A percentile compares a stretch with the other conserved stretches of the same genome.
Conservation (phyloP, 257 asterid species). For the Echites panduratus region DNA sequence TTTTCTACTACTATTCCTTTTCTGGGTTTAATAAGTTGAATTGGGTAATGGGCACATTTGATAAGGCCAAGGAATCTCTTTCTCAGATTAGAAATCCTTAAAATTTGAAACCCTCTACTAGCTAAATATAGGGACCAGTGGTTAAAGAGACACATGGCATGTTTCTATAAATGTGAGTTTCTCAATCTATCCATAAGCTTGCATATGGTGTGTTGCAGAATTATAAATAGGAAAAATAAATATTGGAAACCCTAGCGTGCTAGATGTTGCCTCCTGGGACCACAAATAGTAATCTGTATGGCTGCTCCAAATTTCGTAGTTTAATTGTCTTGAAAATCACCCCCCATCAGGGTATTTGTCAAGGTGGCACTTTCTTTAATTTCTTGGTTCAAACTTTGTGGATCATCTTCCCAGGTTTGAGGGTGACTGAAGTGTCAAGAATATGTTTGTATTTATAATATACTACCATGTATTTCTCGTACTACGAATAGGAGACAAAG, state of each 20-base stretch:
- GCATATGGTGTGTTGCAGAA: no score
- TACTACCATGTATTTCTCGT: no score
- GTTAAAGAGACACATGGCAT: not conserved
- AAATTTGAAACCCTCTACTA: not conserved
- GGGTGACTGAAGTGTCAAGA: not conserved
- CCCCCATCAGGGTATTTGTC: not conserved
- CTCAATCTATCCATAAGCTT: not conserved
- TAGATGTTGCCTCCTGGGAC: no score
- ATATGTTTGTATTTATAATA: not conserved
- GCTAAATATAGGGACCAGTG: not conserved
- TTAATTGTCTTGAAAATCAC: not conserved
- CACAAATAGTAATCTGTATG: conserved; percentile 10
- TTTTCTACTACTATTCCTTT: not conserved
- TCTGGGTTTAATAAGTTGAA: not conserved
- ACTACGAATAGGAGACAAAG: not conserved
- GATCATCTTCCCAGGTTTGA: conserved; percentile 5
- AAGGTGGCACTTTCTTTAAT: conserved; percentile 7
- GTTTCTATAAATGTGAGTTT: not conserved
- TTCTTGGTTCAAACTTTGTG: not conserved
- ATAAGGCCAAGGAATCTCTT: not conserved
- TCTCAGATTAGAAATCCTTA: no score
- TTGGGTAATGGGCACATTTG: not conserved
- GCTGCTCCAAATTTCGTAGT: conserved; percentile 7
- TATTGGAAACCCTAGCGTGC: conserved; percentile 9
- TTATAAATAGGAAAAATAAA: not conserved